A percentile compares a stretch with the other conserved stretches of the same genome.
Conservation (phyloP, 2,329 filamentous ascomycete species). For the Sporothrix luriei region DNA sequence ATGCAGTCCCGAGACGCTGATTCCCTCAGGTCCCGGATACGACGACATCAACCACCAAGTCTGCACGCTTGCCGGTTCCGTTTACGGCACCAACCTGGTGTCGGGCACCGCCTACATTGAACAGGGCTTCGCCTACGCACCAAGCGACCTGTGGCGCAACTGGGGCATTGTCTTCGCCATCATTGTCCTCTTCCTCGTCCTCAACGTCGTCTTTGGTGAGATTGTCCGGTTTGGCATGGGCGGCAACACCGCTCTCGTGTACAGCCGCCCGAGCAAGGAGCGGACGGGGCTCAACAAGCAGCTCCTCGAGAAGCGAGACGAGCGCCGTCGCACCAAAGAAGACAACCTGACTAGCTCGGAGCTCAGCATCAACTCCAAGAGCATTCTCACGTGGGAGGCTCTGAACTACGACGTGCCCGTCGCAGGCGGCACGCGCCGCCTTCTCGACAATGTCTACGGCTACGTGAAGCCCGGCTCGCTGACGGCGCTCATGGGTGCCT, state of each 20-base stretch:
- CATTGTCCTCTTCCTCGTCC: slow-evolving; percentile 71
- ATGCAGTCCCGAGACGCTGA: slow-evolving; percentile 67
- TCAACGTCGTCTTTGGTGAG: slow-evolving; percentile 80
- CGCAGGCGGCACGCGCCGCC: slow-evolving; percentile 57
- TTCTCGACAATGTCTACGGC: slow-evolving; percentile 61
- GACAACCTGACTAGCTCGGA: slow-evolving; percentile 50
- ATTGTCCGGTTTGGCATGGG: slow-evolving; percentile 75
- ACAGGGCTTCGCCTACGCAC: slow-evolving; percentile 67
- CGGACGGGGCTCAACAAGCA: slow-evolving; percentile 66
- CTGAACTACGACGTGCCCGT: slow-evolving; percentile 75
- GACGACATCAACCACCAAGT: slow-evolving; percentile 72
- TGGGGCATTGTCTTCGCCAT: slow-evolving; percentile 78
- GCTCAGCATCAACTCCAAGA: slow-evolving; percentile 61
- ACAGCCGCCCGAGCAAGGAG: slow-evolving; percentile 69
- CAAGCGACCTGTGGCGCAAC: slow-evolving; percentile 75
- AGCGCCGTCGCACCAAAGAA: slow-evolving; percentile 52
- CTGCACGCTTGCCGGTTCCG: slow-evolving; percentile 76
- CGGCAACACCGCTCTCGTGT: slow-evolving; percentile 79
- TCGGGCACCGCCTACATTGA: slow-evolving; percentile 70
- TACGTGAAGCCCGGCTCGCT: slow-evolving; percentile 77
- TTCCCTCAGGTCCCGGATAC: slow-evolving; percentile 73
- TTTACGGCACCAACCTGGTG: slow-evolving; percentile 64
- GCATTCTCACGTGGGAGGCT: slow-evolving; percentile 82
- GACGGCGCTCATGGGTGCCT: slow-evolving; percentile 77
- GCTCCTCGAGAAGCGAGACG: slow-evolving; percentile 61